A percentile compares a stretch with the other conserved stretches of the same genome.
Conservation (phyloP, 2,329 filamentous ascomycete genomes). For the Peltaster fructicola region DNA sequence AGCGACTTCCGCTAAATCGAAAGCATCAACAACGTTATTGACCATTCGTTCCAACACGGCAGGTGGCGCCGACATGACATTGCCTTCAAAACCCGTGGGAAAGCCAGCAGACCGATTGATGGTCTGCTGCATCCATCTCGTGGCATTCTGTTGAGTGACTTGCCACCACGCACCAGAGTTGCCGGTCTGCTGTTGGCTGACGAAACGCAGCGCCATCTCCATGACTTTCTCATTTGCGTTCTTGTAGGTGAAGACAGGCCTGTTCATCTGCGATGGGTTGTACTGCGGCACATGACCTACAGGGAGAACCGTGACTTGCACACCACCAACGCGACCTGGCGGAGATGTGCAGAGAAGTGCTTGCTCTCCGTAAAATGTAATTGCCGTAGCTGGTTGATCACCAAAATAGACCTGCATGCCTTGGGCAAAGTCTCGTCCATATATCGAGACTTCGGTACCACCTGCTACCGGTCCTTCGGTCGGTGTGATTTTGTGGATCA, state of each 20-base stretch:
- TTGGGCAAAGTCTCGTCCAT: constrained; percentile 66
- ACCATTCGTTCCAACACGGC: constrained; percentile 6
- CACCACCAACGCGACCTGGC: constrained; percentile 50
- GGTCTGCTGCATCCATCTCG: constrained; percentile 10
- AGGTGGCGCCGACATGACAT: constrained; percentile 6
- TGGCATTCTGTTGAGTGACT: constrained; percentile 13
- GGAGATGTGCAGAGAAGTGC: constrained; percentile 67
- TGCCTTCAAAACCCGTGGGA: constrained; percentile 4
- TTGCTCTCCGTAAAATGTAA: constrained; percentile 63
- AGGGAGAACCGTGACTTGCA: constrained; percentile 46
- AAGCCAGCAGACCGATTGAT: constrained; percentile 9
- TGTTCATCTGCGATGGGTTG: constrained; percentile 13
- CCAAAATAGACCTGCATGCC: constrained; percentile 77
- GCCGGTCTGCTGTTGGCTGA: constrained; percentile 19
- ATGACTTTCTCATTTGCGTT: constrained; percentile 43
- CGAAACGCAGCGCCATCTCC: constrained; percentile 35
- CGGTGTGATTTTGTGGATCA: constrained; percentile 70
- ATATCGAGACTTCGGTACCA: constrained; percentile 71
- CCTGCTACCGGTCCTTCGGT: constrained; percentile 65
- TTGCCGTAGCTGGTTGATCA: constrained; percentile 48
- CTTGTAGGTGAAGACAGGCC: constrained; percentile 47
- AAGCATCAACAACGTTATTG: constrained; percentile 14
- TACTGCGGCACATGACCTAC: constrained; percentile 19
- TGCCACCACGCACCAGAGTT: constrained; percentile 15
- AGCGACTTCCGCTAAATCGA: constrained; percentile 59